Evolutionary conservation across 768 basidiomycete genomes (phyloP), one percentile per base, ranked within the genome.

Genomic region (Suillus alpinus): DNA sequence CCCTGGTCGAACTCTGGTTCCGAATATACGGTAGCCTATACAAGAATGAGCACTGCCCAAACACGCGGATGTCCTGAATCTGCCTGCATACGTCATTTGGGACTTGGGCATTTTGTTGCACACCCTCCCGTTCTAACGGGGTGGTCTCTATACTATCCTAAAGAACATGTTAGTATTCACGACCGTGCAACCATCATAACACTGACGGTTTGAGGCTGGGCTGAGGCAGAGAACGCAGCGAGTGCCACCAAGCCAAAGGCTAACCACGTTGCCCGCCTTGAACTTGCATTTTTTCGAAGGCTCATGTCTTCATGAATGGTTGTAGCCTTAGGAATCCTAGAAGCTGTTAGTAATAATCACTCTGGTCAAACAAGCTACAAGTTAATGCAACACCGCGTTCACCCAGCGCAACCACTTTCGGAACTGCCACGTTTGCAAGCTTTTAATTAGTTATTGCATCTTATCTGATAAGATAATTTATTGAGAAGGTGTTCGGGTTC

Each of bases 221-320:
- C 80, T 57, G 81, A 78, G 37, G 78, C 77, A 58, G 81, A 75
- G 47, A 80, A 69, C 31, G 76, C 78, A 43, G 81, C 73, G 26
- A 86, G 69, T 58, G 81, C 81, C 65, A 86, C 74, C 64, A 87
- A 77, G 59, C 82, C 83, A 72, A 86, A 85, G 53, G 84, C 83
- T 49, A 47, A 26, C 85, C 86, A 87, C 51, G 80, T 75, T 50
- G 82, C 82, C 67, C 81, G 83, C 64, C 76, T 69, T 62, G 64
- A 68, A 41, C 64, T 67, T 52, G 66, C 61, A 61, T 64, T 58
- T 34, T 55, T 63, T 64, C 69, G 62, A 52, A 49, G 26, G 41
- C 61, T 23, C 71, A 74, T 74, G 29, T 7, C 50, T 55, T 39
- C 53, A 55, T 55, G 53, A 37, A 58, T 57, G 31, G 18, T 3